These are phyloP conservation scores for Podospora sp. DNA, from an alignment of 495 filamentous ascomycete genomes.

Conservation along the genomic window DNA sequence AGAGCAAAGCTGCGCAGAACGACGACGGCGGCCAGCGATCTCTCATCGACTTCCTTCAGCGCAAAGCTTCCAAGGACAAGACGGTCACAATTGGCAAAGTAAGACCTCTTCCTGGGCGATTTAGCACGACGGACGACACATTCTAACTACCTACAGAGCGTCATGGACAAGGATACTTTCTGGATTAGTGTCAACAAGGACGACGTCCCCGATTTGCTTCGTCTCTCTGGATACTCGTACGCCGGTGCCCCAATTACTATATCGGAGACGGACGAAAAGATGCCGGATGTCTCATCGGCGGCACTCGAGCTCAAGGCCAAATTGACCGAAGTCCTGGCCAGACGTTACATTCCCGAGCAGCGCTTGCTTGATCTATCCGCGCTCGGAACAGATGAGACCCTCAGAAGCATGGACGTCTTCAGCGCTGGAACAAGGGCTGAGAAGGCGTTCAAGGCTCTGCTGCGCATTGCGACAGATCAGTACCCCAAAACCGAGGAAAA, in stretches of 20 bases:
- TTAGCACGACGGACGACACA: background rate
- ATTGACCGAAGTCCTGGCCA: conserved; percentile 60
- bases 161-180: conserved; percentile 67
- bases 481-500: conserved; percentile 69
- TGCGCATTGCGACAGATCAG: conserved; percentile 73
- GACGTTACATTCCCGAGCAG: conserved; percentile 66
- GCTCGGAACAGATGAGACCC: conserved; percentile 66
- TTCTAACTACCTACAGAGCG: conserved; percentile 74
- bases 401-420: conserved; percentile 76
- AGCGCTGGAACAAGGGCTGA: conserved; percentile 66
- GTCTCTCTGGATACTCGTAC: conserved; percentile 65
- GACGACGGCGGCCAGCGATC: conserved; percentile 70
- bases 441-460: conserved; percentile 88
- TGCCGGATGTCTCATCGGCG: conserved; percentile 44
- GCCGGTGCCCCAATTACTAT: conserved; percentile 64
- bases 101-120: conserved; percentile 49
- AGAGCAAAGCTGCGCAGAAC: conserved; percentile 73
- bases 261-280: conserved; percentile 36
- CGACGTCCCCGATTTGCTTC: conserved; percentile 60
- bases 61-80: conserved; percentile 66
- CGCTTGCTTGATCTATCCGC: conserved; percentile 82
- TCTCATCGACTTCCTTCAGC: conserved; percentile 78
- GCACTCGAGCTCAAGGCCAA: conserved; percentile 48
- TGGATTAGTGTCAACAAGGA: conserved; percentile 67
- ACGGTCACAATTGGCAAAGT: conserved; percentile 80